These are phyloP conservation scores for Ascochyta clinopodiicola DNA, from an alignment of 2,329 filamentous ascomycete species.

Conservation along the genomic window DNA sequence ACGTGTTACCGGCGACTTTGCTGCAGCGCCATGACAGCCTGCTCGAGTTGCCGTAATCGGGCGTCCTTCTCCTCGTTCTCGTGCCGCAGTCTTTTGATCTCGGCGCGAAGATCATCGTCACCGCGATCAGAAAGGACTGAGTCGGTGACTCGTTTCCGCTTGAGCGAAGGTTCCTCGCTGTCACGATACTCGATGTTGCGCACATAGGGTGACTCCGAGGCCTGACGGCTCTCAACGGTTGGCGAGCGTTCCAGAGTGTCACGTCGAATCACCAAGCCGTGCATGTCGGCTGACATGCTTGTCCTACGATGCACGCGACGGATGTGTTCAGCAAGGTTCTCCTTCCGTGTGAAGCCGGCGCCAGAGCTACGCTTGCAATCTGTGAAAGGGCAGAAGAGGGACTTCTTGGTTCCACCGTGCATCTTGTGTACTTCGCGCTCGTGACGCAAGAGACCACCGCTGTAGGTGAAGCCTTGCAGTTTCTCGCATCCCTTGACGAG, in stretches of 20 bases:
- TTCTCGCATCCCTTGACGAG: slow-evolving; percentile 84
- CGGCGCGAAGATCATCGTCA: slow-evolving; percentile 45
- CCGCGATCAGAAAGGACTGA: slow-evolving; percentile 29
- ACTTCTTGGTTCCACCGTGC: slow-evolving; percentile 86
- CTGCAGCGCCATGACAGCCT: slow-evolving; percentile 44
- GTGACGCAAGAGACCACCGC: slow-evolving; percentile 85
- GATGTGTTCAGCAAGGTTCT: slow-evolving; percentile 93
- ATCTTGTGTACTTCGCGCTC: slow-evolving; percentile 93
- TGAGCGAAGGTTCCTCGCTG: slow-evolving; percentile 36
- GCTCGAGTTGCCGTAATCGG: slow-evolving; percentile 45
- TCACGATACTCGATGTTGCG: slow-evolving; percentile 31
- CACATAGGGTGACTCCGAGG: slow-evolving; percentile 35
- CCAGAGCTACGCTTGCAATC: slow-evolving; percentile 90
- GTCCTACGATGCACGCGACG: slow-evolving; percentile 75
- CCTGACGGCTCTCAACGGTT: slow-evolving; percentile 29
- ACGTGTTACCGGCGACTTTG: slow-evolving; percentile 25
- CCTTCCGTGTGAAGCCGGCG: slow-evolving; percentile 88
- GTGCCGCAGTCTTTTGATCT: slow-evolving; percentile 50
- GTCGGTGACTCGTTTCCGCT: slow-evolving; percentile 44
- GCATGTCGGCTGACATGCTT: slow-evolving; percentile 46
- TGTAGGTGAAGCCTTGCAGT: slow-evolving; percentile 92
- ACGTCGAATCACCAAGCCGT: slow-evolving; percentile 40
- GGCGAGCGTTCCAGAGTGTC: slow-evolving; percentile 29
- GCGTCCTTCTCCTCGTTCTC: slow-evolving; percentile 53
- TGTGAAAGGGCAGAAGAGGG: slow-evolving; percentile 81